Percentiles rank a stretch among this genome's conserved stretches.
These are phyloP conservation scores for Echinochloa phyllopogon DNA, from an alignment of 176 grass and related monocot genomes.

Conservation along the genomic window DNA sequence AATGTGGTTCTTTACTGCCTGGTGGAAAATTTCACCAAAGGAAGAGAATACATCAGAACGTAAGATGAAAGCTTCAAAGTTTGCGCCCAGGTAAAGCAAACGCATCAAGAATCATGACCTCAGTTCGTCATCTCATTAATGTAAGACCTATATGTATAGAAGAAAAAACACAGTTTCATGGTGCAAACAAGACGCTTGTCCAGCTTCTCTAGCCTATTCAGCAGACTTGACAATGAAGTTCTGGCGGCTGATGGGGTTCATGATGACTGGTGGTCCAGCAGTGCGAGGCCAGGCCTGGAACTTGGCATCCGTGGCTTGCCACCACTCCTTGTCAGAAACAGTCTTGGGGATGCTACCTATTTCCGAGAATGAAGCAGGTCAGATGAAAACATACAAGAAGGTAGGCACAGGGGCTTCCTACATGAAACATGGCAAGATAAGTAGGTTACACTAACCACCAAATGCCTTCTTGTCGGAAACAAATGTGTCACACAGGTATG, in stretches of 20 bases:
- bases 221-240: constrained; percentile 81
- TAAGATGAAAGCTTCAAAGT: not conserved
- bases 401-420: not conserved
- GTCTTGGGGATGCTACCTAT: constrained; percentile 57
- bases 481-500: constrained; percentile 53
- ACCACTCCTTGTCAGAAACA: constrained; percentile 78
- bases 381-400: not conserved
- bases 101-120: not conserved
- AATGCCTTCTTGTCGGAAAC: constrained; percentile 65
- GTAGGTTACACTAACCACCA: constrained; percentile 52
- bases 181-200: not conserved
- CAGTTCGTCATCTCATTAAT: not conserved
- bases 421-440: not conserved
- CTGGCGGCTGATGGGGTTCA: constrained; percentile 95
- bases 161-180: constrained; percentile 13
- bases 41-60: not conserved
- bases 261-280: constrained; percentile 79
- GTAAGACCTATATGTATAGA: not conserved
- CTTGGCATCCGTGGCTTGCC: constrained; percentile 64
- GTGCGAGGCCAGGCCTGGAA: constrained; percentile 95
- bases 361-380: not conserved
- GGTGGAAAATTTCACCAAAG: not conserved
- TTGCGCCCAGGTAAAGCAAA: not conserved
- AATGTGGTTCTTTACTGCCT: not conserved
- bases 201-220: constrained; percentile 24